Evolutionary conservation across 75 land plant species (phyloP), one percentile per base, ranked within the genome.

Genomic region (Selaginella tamariscina): DNA sequence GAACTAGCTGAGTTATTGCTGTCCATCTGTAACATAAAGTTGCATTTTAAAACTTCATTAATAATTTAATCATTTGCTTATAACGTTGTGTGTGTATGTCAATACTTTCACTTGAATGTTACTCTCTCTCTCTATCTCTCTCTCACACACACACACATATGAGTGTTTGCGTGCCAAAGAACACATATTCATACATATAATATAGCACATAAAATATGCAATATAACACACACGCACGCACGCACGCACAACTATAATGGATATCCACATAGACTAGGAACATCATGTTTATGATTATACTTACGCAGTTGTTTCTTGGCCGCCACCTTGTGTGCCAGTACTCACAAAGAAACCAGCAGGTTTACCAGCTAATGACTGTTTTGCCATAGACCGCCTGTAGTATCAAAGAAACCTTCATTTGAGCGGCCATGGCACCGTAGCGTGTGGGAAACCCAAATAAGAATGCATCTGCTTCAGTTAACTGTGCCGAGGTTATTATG

Each of bases 11-110:
- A 2, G 95, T 89, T n/a, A 89, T 76, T 21, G 88, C 83, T 13
- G 91, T 89, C 91, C 91, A 89, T 8, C 93, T 88, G 80, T 5
- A 39, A 39, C n/a, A n/a, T n/a, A n/a, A n/a, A n/a, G n/a, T n/a
- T n/a, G n/a, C n/a, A n/a, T n/a, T n/a, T n/a, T n/a, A n/a, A n/a
- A n/a, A n/a, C n/a, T n/a, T n/a, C n/a, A n/a, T n/a, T n/a, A n/a
- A n/a, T n/a, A n/a, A n/a, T n/a, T n/a, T n/a, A n/a, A n/a, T n/a
- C n/a, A n/a, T n/a, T n/a, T n/a, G n/a, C n/a, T n/a, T n/a, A n/a
- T n/a, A n/a, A n/a, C n/a, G n/a, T n/a, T n/a, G n/a, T n/a, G n/a
- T n/a, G n/a, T n/a, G n/a, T n/a, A n/a, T n/a, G n/a, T n/a, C n/a
- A n/a, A n/a, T n/a, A n/a, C n/a, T n/a, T n/a, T n/a, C n/a, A n/a